Percentiles rank a stretch among this genome's conserved stretches.
Evolutionary conservation across 177 flowering plant species (phyloP).

Genomic region (Vitis hybrid): DNA sequence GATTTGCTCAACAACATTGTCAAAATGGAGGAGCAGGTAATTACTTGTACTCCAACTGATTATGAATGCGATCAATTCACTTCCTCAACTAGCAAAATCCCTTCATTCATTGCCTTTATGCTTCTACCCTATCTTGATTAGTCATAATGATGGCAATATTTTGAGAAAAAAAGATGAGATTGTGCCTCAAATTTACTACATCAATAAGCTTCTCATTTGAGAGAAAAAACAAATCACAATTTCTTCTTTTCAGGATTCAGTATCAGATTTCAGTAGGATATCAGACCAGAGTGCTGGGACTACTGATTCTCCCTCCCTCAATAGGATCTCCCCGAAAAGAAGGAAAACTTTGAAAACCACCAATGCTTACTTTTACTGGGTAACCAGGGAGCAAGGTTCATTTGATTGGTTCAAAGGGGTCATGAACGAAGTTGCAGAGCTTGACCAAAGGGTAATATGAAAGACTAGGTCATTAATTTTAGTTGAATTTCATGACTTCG

Average conservation of each 20-base stretch:
- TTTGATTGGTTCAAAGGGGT: conserved; percentile 99
- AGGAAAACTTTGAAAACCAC: conserved; percentile 76
- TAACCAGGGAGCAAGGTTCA: conserved; percentile 99
- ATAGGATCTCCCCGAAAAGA: conserved; percentile 44
- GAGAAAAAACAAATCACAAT: neutral
- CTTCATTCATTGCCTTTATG: neutral
- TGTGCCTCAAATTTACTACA: neutral
- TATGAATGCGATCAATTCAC: neutral
- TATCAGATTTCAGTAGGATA: conserved; percentile 43
- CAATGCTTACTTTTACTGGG: conserved; percentile 99
- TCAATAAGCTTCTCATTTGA: neutral
- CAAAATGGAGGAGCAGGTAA: conserved; percentile 75
- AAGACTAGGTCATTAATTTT: neutral
- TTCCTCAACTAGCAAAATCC: no score
- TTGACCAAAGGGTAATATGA: conserved; percentile 75
- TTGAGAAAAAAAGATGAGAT: no score
- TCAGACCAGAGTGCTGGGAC: conserved; percentile 51
- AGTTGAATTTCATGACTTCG: neutral
- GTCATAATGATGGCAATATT: no score
- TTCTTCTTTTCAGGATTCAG: conserved; percentile 50
- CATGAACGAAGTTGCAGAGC: conserved; percentile 96
- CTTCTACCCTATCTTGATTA: no score
- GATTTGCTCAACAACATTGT: conserved; percentile 88
- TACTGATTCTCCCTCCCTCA: conserved; percentile 34
- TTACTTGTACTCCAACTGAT: conserved; percentile 6